phyloP scores from a whole-genome alignment of 1,139 yeast species.

The Yamadazyma blattariae region DNA sequence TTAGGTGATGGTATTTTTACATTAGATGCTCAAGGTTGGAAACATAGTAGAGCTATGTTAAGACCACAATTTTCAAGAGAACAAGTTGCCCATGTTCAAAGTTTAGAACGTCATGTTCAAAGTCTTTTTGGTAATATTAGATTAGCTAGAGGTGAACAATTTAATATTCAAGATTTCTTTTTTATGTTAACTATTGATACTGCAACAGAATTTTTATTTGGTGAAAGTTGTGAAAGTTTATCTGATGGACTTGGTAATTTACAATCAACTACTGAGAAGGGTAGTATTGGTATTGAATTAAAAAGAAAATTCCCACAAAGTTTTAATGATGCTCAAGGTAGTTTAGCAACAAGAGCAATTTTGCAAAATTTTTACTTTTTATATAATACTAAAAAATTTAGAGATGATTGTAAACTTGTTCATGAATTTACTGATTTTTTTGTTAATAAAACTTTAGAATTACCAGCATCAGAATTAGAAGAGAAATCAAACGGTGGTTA shows the following conservation, averaged over 20 bases:
- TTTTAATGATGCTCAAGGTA: constrained; percentile 39
- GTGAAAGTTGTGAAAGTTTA: constrained; percentile 46
- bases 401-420: constrained; percentile 23
- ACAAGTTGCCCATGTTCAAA: constrained; percentile 47
- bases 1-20: constrained; percentile 59
- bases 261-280: constrained; percentile 14
- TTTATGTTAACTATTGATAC: constrained; percentile 52
- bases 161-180: constrained; percentile 47
- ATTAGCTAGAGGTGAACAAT: constrained; percentile 21
- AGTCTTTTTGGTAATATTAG: constrained; percentile 29
- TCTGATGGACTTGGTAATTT: constrained; percentile 23
- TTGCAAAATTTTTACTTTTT: constrained; percentile 35
- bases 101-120: constrained; percentile 45
- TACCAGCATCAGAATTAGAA: constrained; percentile 30
- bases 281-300: constrained; percentile 15
- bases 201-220: constrained; percentile 57
- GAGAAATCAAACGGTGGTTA: constrained; percentile 37
- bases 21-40: constrained; percentile 54
- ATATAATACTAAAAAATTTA: constrained; percentile 30
- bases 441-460: constrained; percentile 27
- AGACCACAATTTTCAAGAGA: constrained; percentile 57
- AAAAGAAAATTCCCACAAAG: constrained; percentile 39
- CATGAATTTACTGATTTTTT: constrained; percentile 32
- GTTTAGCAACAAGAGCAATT: constrained; percentile 35
- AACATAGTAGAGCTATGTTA: constrained; percentile 52